These are phyloP conservation scores for Ilyonectria robusta DNA, from an alignment of 2,329 filamentous ascomycete genomes.

Conservation along the genomic window DNA sequence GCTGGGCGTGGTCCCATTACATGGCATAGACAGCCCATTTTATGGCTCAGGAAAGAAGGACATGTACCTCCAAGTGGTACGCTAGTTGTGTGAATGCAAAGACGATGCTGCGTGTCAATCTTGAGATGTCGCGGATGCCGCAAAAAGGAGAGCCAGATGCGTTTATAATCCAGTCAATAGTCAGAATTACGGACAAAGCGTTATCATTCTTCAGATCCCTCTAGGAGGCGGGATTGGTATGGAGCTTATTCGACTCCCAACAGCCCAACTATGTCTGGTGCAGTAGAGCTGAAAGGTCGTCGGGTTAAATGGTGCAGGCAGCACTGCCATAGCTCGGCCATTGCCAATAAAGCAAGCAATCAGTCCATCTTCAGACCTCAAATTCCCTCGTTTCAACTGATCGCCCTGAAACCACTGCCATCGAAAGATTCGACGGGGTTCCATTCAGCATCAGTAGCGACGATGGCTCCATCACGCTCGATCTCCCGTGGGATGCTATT, in stretches of 20 bases:
- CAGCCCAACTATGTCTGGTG: not conserved
- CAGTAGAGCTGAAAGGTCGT: not conserved
- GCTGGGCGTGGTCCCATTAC: not conserved
- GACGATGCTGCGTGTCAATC: not conserved
- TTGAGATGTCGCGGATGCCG: too few relatives aligned
- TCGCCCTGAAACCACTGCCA: not conserved
- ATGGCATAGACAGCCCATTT: not conserved
- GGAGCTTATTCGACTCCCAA: not conserved
- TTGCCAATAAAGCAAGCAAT: not conserved
- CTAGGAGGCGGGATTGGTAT: too few relatives aligned
- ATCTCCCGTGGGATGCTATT: not conserved
- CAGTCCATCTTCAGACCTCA: not conserved
- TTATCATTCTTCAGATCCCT: too few relatives aligned
- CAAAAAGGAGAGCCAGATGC: too few relatives aligned
- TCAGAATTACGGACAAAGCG: too few relatives aligned
- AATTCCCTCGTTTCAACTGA: not conserved
- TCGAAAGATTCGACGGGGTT: not conserved
- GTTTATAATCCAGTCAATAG: too few relatives aligned
- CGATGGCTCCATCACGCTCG: not conserved
- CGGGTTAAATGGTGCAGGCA: not conserved
- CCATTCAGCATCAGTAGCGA: not conserved
- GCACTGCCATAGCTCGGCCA: not conserved
- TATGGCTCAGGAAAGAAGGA: not conserved
- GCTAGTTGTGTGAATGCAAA: not conserved
- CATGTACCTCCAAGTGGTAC: not conserved